Percentiles rank a stretch among this genome's conserved stretches.
Conservation (phyloP, 2,329 filamentous ascomycete species). For the Sarocladiaceae sp. region DNA sequence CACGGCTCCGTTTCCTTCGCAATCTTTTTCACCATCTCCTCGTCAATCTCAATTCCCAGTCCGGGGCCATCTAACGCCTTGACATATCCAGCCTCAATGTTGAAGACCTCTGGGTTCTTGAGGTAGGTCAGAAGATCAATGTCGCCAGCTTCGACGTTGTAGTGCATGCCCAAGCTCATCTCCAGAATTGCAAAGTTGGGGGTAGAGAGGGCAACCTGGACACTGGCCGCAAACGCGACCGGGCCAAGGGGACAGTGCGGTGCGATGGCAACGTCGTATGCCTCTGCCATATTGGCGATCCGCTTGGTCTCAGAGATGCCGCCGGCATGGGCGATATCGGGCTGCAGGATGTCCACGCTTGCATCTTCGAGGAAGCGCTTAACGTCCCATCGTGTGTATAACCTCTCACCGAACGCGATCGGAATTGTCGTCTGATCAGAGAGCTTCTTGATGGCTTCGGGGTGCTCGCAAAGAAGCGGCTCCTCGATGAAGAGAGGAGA, state of each 20-base stretch:
- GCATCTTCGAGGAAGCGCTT: constrained; percentile 63
- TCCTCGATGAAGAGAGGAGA: constrained; percentile 69
- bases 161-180: constrained; percentile 73
- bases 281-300: constrained; percentile 64
- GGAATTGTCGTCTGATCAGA: constrained; percentile 46
- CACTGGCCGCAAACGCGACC: constrained; percentile 62
- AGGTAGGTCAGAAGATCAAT: constrained; percentile 54
- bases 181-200: constrained; percentile 67
- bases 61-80: constrained; percentile 52
- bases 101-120: constrained; percentile 57
- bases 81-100: constrained; percentile 56
- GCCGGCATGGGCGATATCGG: constrained; percentile 63
- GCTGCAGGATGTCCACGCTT: constrained; percentile 64
- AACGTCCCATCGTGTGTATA: constrained; percentile 67
- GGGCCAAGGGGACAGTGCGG: constrained; percentile 68
- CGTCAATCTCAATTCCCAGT: constrained; percentile 64
- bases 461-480: constrained; percentile 63
- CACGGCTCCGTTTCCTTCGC: constrained; percentile 55
- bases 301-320: constrained; percentile 64
- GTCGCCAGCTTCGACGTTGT: constrained; percentile 55
- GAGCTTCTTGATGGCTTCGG: constrained; percentile 44
- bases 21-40: constrained; percentile 57
- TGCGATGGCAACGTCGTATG: constrained; percentile 66
- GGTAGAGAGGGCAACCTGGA: constrained; percentile 56
- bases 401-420: constrained; percentile 65